Conservation (phyloP, 2,329 filamentous ascomycete species). For the Claviceps maximensis region DNA sequence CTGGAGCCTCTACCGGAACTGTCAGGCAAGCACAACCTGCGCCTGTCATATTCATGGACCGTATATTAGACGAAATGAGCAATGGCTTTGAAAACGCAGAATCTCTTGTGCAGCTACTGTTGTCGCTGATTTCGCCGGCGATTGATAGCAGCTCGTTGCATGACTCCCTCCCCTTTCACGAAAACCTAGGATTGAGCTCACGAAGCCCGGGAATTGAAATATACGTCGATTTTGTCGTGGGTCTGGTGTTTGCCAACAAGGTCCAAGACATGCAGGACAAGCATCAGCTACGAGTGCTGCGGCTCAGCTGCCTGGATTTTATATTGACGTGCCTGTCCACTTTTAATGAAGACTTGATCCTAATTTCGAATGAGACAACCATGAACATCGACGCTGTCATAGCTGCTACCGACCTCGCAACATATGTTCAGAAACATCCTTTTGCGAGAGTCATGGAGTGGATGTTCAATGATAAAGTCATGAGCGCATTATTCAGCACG, state of each 20-base stretch:
- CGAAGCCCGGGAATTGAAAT: slow-evolving; percentile 75
- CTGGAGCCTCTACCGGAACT: slow-evolving; percentile 21
- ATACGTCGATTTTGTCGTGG: slow-evolving; percentile 84
- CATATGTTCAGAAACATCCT: slow-evolving; percentile 78
- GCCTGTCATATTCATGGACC: slow-evolving; percentile 38
- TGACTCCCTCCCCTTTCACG: slow-evolving; percentile 74
- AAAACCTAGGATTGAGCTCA: slow-evolving; percentile 64
- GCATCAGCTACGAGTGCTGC: slow-evolving; percentile 58
- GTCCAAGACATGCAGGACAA: slow-evolving; percentile 51
- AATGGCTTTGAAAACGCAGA: slow-evolving; percentile 74
- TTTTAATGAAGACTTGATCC: slow-evolving; percentile 89
- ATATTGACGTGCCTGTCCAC: slow-evolving; percentile 63
- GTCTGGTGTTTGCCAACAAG: slow-evolving; percentile 59
- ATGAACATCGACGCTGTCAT: slow-evolving; percentile 65
- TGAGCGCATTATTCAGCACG: slow-evolving; percentile 63
- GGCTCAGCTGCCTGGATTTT: slow-evolving; percentile 73
- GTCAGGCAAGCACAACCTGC: slow-evolving; percentile 20
- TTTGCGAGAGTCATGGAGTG: slow-evolving; percentile 95
- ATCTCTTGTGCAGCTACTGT: slow-evolving; percentile 68
- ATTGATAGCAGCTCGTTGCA: slow-evolving; percentile 48
- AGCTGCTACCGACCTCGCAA: slow-evolving; percentile 57
- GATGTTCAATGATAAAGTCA: slow-evolving; percentile 88
- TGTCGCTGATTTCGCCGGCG: slow-evolving; percentile 56
- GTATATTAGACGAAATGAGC: slow-evolving; percentile 61
- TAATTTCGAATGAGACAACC: slow-evolving; percentile 68